Base-by-base conservation (phyloP, 768 basidiomycete genomes). In the Mycena rosella region DNA sequence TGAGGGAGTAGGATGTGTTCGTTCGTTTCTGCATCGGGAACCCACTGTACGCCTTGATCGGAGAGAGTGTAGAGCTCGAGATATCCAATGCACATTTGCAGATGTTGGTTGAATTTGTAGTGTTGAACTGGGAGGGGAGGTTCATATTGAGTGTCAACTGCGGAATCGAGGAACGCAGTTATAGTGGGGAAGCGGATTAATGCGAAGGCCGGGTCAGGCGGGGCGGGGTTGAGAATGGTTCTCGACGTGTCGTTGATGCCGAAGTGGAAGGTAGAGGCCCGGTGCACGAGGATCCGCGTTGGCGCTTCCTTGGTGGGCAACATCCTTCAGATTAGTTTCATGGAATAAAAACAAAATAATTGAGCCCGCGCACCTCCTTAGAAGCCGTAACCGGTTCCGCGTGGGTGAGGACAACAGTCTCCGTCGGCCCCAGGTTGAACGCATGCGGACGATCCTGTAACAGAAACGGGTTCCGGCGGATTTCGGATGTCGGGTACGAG, bases 11-110 rank as follows among this genome's bases (percentile, higher is more conserved):
- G 34, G 34, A 36, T 15, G 15, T 15, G 34, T 36, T 36, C 34
- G 15, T 36, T 15, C 34, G 34, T 36, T 36, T 36, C 34, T 36
- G 34, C 8, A 15, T 36, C 34, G 15, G 34, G 8, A 36, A 36
- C 34, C 34, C 34, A 36, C 7, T 8, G 34, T 7, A 8, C 34
- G 7, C 34, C 34, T 15, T 36, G 7, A 15, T 63, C 26, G 20
- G 44, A 6, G 42, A 36, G 34, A 7, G 34, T 36, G 15, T 36
- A 36, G 34, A 36, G 34, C 34, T 15, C 34, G 15, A 14, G 14
- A 52, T 52, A 61, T 26, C 20, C 48, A 38, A 45, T 26, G 47
- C 47, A 60, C 20, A 60, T 13, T 20, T 30, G 18, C 24, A 74
- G 60, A 20, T 42, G 40, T 20, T 4, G 4, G 14, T 20, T 20